phyloP scores from a whole-genome alignment of 208 protist genomes.

The Crithidia thermophila region DNA sequence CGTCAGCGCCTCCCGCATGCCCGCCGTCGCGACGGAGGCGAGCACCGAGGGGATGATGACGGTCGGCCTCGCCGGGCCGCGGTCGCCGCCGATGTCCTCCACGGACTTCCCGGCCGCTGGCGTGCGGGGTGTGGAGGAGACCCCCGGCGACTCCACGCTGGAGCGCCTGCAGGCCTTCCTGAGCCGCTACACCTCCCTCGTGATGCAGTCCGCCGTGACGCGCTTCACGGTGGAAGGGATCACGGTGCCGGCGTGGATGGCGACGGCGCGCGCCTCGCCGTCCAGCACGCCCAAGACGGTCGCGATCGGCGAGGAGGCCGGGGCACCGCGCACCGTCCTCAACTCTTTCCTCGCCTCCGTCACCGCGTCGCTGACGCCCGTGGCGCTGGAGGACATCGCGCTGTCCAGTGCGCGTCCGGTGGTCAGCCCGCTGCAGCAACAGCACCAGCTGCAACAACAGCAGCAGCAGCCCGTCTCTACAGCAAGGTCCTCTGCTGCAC shows the following conservation, averaged over 20 bases:
- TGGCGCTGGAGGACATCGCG: slow-evolving; percentile 7
- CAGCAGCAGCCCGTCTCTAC: too few relatives aligned
- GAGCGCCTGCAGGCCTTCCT: slow-evolving; percentile 46
- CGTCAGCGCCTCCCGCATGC: slow-evolving; percentile 17
- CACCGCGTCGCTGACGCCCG: slow-evolving; percentile 16
- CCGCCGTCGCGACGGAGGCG: slow-evolving; percentile 4
- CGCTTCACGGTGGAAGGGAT: slow-evolving; percentile 26
- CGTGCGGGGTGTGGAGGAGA: background rate
- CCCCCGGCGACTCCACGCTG: slow-evolving; percentile 14
- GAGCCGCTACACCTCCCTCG: slow-evolving; percentile 37
- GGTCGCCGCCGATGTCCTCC: slow-evolving; percentile 7
- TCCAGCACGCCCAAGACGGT: slow-evolving; percentile 4
- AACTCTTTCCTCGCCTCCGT: slow-evolving; percentile 10
- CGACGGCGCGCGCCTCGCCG: slow-evolving; percentile 2
- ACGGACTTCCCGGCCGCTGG: background rate
- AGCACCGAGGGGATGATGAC: slow-evolving; percentile 15
- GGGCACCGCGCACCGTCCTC: background rate
- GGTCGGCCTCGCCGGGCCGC: slow-evolving; percentile 5
- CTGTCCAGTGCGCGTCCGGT: background rate
- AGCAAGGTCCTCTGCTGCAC: background rate
- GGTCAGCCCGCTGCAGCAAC: background rate
- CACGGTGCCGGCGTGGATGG: slow-evolving; percentile 8
- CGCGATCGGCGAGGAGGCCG: background rate
- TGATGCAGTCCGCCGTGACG: slow-evolving; percentile 40
- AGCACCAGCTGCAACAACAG: slow-evolving; percentile 2